Conservation (phyloP, 805 yeast genomes). For the Cyberlindnera nakhonratchasimensis region DNA sequence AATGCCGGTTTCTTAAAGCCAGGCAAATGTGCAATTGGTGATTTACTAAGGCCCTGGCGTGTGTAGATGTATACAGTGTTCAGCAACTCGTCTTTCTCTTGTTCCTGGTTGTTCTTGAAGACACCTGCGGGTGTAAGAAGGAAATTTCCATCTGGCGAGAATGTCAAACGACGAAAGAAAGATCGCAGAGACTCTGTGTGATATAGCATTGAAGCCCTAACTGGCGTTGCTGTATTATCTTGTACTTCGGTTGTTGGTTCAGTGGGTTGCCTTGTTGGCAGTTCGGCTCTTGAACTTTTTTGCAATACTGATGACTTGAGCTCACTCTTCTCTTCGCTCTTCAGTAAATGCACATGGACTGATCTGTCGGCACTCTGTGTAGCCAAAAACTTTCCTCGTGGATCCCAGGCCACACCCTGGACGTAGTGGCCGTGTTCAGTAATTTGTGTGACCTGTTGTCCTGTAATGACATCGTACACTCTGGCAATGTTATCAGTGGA, state of each 20-base stretch:
- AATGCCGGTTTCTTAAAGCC: conserved; percentile 81
- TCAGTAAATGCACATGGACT: conserved; percentile 62
- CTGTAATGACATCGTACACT: conserved; percentile 56
- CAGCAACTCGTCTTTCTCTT: conserved; percentile 37
- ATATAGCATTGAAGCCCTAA: conserved; percentile 48
- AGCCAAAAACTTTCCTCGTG: conserved; percentile 67
- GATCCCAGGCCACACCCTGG: conserved; percentile 98
- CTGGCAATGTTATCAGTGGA: conserved; percentile 86
- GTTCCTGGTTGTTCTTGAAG: conserved; percentile 33
- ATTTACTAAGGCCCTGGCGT: conserved; percentile 58
- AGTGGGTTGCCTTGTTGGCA: conserved; percentile 36
- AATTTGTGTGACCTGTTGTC: conserved; percentile 54
- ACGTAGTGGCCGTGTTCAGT: conserved; percentile 84
- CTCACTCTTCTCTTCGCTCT: conserved; percentile 15
- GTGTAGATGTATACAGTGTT: conserved; percentile 82
- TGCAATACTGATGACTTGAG: conserved; percentile 39
- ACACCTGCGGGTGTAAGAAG: conserved; percentile 77
- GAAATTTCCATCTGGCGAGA: conserved; percentile 87
- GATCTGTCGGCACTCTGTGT: conserved; percentile 90
- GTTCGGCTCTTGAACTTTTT: conserved; percentile 55
- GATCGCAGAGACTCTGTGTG: conserved; percentile 88
- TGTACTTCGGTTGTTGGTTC: not conserved
- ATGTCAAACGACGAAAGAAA: conserved; percentile 80
- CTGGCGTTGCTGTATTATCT: conserved; percentile 21
- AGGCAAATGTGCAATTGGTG: conserved; percentile 78